Evolutionary conservation across 2,329 filamentous ascomycete genomes (phyloP).

Genomic region (Diaporthe vaccinii): DNA sequence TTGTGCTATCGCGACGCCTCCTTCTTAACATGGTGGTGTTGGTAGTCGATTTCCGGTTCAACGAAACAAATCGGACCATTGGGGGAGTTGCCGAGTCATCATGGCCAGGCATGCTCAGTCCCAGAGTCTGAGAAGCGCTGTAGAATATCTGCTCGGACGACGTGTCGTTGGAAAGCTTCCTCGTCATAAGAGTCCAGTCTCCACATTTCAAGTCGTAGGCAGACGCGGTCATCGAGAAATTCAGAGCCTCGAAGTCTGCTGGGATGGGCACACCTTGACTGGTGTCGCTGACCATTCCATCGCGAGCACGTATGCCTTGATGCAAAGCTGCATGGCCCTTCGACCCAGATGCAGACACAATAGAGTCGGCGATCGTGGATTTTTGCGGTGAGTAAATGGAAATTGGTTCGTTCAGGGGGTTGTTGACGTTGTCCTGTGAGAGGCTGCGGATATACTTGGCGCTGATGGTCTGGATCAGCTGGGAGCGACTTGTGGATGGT

Average conservation of each 20-base stretch:
- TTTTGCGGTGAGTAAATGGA: neutral
- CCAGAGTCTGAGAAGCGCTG: conserved; percentile 25
- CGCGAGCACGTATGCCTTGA: neutral
- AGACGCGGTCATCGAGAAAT: conserved; percentile 39
- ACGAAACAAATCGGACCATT: conserved; percentile 28
- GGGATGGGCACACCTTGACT: neutral
- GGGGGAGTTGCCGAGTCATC: neutral
- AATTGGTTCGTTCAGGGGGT: neutral
- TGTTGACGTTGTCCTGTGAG: conserved; percentile 2
- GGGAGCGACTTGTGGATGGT: conserved; percentile 13
- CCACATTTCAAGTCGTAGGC: conserved; percentile 40
- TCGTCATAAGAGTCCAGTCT: conserved; percentile 35
- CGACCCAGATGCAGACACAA: neutral
- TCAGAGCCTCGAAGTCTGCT: conserved; percentile 8
- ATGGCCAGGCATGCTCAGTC: conserved; percentile 10
- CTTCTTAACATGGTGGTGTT: conserved; percentile 2
- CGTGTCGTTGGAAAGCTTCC: conserved; percentile 5
- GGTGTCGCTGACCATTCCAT: neutral
- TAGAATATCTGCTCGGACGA: conserved; percentile 18
- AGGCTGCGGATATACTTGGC: conserved; percentile 34
- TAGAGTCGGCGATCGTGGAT: neutral
- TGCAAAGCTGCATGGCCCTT: neutral
- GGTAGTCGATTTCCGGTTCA: conserved; percentile 24
- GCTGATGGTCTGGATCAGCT: conserved; percentile 20
- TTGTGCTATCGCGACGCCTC: neutral